Evolutionary conservation across 257 asterid genomes (phyloP).

Genomic region (Orobanche coerulescens): DNA sequence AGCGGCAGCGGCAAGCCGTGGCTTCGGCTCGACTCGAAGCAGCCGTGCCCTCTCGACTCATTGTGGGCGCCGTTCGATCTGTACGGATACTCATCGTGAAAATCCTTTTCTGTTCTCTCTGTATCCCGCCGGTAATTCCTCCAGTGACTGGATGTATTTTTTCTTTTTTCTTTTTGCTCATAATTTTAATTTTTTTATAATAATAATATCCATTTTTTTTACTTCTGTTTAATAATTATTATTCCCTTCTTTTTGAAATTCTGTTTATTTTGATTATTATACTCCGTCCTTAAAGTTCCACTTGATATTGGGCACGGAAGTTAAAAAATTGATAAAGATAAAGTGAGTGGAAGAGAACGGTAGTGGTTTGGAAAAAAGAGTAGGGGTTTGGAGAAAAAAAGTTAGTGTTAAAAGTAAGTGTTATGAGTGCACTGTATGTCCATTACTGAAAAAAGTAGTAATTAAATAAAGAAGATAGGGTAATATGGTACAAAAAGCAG

Average conservation of each 20-base stretch:
- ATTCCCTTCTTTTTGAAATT: constrained; percentile 12
- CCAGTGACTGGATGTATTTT: constrained; percentile 8
- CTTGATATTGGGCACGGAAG: too few relatives aligned
- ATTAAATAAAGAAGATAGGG: too few relatives aligned
- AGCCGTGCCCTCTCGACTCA: constrained; percentile 69
- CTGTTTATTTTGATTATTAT: constrained; percentile 17
- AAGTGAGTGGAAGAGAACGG: too few relatives aligned
- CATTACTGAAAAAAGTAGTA: too few relatives aligned
- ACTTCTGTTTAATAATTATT: constrained; percentile 21
- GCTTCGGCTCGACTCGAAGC: constrained; percentile 69
- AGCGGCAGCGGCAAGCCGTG: constrained; percentile 91
- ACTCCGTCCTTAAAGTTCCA: too few relatives aligned
- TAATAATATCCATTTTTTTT: neutral
- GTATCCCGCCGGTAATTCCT: constrained; percentile 50
- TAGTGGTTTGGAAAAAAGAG: too few relatives aligned
- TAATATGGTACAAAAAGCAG: too few relatives aligned
- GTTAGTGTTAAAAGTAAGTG: too few relatives aligned
- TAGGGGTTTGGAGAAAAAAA: too few relatives aligned
- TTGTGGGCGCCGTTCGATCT: constrained; percentile 81
- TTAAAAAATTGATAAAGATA: too few relatives aligned
- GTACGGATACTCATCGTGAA: constrained; percentile 37
- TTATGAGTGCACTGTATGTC: too few relatives aligned
- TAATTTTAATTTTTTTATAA: constrained; percentile 17
- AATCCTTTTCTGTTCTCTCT: too few relatives aligned
- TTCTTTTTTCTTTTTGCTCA: constrained; percentile 9